Percentiles rank a stretch among this genome's conserved stretches.
Conservation (phyloP, 2,329 filamentous ascomycete species). For the Fusarium hostae region DNA sequence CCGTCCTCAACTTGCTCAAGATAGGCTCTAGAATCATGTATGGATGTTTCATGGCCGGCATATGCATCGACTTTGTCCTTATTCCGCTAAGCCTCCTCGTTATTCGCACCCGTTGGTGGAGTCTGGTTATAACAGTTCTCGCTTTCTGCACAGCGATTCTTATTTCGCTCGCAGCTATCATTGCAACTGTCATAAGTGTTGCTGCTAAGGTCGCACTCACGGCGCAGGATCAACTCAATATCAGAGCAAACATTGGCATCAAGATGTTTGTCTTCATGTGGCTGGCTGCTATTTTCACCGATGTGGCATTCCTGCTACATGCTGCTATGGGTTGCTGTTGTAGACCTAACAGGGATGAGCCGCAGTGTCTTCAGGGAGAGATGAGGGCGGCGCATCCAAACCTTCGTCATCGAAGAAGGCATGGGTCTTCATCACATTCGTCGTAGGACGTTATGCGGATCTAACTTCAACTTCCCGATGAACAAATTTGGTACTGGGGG, state of each 20-base stretch:
- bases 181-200: constrained; percentile 85
- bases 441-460: neutral
- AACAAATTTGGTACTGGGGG: neutral
- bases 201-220: constrained; percentile 83
- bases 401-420: constrained; percentile 46
- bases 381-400: constrained; percentile 39
- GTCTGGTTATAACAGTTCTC: constrained; percentile 75
- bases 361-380: constrained; percentile 32
- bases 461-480: neutral
- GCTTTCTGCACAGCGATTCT: constrained; percentile 74
- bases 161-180: constrained; percentile 74
- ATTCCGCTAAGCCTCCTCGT: constrained; percentile 73
- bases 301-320: constrained; percentile 79
- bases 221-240: constrained; percentile 78
- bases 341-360: constrained; percentile 44
- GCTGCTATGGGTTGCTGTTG: constrained; percentile 83
- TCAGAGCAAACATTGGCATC: constrained; percentile 73
- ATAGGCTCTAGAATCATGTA: constrained; percentile 89
- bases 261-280: constrained; percentile 92
- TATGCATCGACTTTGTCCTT: constrained; percentile 76
- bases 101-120: constrained; percentile 66
- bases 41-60: constrained; percentile 80
- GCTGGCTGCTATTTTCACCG: constrained; percentile 74
- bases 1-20: constrained; percentile 78
- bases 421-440: constrained; percentile 29